Base-by-base conservation (phyloP, 768 basidiomycete genomes). In the Termitomyces sp. region DNA sequence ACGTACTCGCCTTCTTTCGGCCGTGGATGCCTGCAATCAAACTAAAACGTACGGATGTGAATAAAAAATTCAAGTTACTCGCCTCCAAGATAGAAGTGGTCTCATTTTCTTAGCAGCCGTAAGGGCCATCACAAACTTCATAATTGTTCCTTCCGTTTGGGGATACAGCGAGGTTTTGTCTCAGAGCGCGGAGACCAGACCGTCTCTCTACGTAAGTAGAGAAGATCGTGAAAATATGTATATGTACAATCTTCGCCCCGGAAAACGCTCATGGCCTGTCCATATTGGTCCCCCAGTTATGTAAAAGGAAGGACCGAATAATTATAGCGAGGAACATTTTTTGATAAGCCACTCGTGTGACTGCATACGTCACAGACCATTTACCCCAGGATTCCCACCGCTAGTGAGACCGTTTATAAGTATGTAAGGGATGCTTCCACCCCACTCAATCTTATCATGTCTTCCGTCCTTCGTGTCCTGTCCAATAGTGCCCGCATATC, bases 341-440 rank as follows among this genome's bases (percentile, higher is more conserved):
- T 35, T 14, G 34, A 35, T 35, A 14, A 35, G n/a, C n/a, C n/a
- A n/a, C 27, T 41, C 44, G 30, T 45, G 62, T 63, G 59, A 63
- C 55, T 7, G 19, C 43, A 41, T 52, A 44, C 42, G 56, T 58
- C 58, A 57, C 45, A 42, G 41, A 25, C 25, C 39, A 63, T 57
- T 56, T 57, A 56, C 67, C 68, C 68, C 68, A 71, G 60, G 55
- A 57, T 67, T 69, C 67, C 64, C 67, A 66, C 65, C 60, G 32
- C 43, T 54, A 57, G 61, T 46, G 41, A 53, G 55, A 34, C 40
- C 32, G 53, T 56, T 60, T 63, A 64, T 59, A 61, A 63, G 32
- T 1, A 12, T 34, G 32, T 34, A 34, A 34, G 14, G 32, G 12
- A 37, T 37, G 16, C 32, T 48, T 54, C 43, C 53, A 57, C 44